Base-by-base conservation (phyloP, 768 basidiomycete genomes). In the Leucocoprinus leucothites region DNA sequence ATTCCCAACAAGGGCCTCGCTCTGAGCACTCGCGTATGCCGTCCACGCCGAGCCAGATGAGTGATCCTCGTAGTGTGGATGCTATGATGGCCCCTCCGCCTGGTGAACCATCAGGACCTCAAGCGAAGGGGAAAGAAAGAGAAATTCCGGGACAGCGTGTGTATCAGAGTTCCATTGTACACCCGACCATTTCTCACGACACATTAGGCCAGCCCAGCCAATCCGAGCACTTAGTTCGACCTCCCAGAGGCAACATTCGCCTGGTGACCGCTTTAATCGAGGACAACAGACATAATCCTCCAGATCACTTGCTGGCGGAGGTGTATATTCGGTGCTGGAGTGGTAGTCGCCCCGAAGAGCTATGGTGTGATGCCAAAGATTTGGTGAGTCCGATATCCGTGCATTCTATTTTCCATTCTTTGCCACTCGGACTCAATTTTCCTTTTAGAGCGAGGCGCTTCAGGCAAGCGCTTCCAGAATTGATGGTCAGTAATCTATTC, bases 281-380 rank as follows among this genome's bases (percentile, higher is more conserved):
- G 51, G 88, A 89, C 59, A 58, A 72, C 47, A 79, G 88, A 34
- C 78, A 74, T 58, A 79, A 77, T 5, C 69, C 69, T 1, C 67
- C 69, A 34, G 87, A 89, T 64, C 69, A 73, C 52, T 81, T 82
- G 60, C 73, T 89, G 18, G 82, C 82, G 1, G 89, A 91, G 65
- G 80, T 91, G 18, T 77, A 71, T 35, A 77, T 89, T 26, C 80
- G 54, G 1, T 56, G 54, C 42, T 56, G 54, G 54, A 44, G 54
- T 43, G 54, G 54, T 34, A 49, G 28, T 28, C 41, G 54, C 16
- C 54, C 54, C 9, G 84, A 81, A 60, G 82, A 84, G 3, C 86
- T 77, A 61, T 90, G 88, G 88, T 87, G 82, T 5, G 82, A 87
- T 63, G 86, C 87, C 1, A 74, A 76, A 58, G 82, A 87, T 34